Evolutionary conservation across 2,329 filamentous ascomycete genomes (phyloP), one percentile per base, ranked within the genome.

Genomic region (Cladosporium sp.): DNA sequence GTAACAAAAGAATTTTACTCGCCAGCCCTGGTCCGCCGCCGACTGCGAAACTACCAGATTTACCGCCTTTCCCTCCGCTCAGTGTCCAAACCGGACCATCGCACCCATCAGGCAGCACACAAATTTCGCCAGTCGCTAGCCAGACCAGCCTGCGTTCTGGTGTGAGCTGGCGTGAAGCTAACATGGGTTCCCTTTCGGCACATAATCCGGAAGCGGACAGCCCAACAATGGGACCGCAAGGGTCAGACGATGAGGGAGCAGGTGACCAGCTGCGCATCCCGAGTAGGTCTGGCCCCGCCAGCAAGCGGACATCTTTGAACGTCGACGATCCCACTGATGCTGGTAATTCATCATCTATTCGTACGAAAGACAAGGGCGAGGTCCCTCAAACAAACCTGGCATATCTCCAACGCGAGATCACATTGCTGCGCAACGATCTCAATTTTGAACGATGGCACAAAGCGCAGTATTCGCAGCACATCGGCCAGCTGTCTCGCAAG

Each of bases 361-460:
- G 44, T 19, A 11, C 42, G 8, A 55, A 49, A 22, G 59, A 61
- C 6, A 56, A 52, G 28, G 43, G 50, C 4, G 59, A 62, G 18
- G 7, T 41, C n/a, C 59, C 63, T 13, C 54, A 57, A 44, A 65
- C 49, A 19, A 68, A 77, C 53, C 62, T 77, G 28, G 72, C 78
- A 1, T 80, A 82, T 58, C 71, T 93, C 3, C 83, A 89, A 59
- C 80, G 85, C 40, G 85, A 90, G 61, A 80, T 89, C n/a, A 79
- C 89, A 49, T 72, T 91, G 2, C 70, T 93, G 9, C 83, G 85
- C 42, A 93, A 91, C 56, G 87, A 93, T 61, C 74, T 93, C 41
- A 87, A 86, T 58, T 93, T 92, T 63, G 89, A 93, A 67, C 79
- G 86, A 22, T 92, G 89, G 68, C 78, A 92, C 62, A 92, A 91